Evolutionary conservation across 192 early-diverging fungal genomes (phyloP).

Genomic region (Spizellomyces sp.): DNA sequence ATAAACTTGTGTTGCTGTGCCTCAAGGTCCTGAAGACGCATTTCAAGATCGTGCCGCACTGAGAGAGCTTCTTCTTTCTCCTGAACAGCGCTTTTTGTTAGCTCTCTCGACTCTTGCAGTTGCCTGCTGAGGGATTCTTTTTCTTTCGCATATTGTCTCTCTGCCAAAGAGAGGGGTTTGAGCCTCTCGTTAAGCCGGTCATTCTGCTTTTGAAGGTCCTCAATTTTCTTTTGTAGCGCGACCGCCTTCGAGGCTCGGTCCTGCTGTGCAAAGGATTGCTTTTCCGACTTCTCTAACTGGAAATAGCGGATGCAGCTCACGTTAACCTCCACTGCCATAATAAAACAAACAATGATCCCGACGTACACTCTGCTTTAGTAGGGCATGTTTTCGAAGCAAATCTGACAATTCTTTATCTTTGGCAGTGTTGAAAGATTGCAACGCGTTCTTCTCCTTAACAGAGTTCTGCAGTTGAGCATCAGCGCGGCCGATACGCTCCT

Average conservation of each 20-base stretch:
- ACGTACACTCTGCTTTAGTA: constrained; percentile 22
- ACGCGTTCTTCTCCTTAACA: constrained; percentile 33
- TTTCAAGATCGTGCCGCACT: neutral
- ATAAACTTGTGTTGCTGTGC: neutral
- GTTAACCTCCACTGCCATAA: too few relatives aligned
- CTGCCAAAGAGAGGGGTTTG: neutral
- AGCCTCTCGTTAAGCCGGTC: neutral
- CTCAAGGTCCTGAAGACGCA: neutral
- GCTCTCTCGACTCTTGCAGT: neutral
- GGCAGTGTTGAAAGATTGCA: constrained; percentile 7
- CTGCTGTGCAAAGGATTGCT: constrained; percentile 12
- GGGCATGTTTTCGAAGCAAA: constrained; percentile 1
- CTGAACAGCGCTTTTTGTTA: neutral
- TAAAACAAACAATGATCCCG: neutral
- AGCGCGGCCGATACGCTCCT: constrained; percentile 1
- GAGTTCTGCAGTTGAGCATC: constrained; percentile 15
- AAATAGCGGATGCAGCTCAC: neutral
- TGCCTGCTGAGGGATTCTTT: neutral
- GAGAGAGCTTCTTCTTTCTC: neutral
- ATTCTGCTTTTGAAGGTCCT: constrained; percentile 9
- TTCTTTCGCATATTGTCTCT: neutral
- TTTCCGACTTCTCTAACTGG: constrained; percentile 38
- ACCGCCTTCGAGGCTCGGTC: constrained; percentile 7
- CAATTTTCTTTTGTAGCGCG: constrained; percentile 25
- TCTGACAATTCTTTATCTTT: constrained; percentile 32